Conservation (phyloP, 768 basidiomycete genomes). For the Termitomyces eurrhizus region DNA sequence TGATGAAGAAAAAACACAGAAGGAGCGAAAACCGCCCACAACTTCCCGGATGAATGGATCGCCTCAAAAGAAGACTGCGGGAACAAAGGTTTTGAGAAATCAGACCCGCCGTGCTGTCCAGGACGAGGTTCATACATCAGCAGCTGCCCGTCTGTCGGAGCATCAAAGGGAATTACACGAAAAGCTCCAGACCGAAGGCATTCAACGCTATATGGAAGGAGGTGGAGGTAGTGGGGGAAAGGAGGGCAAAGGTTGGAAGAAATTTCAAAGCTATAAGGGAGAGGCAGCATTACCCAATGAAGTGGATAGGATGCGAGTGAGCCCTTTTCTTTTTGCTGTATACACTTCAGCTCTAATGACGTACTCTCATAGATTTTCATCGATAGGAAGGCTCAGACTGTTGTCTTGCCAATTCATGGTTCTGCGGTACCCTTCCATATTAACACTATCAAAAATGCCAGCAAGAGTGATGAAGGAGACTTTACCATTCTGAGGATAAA, state of each 20-base stretch:
- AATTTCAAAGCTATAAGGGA: conserved; percentile 95
- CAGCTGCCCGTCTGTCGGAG: conserved; percentile 73
- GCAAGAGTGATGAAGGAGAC: conserved; percentile 96
- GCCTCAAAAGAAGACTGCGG: conserved; percentile 68
- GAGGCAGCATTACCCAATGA: conserved; percentile 88
- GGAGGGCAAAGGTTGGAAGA: conserved; percentile 91
- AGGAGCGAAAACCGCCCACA: conserved; percentile 49
- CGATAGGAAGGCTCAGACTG: conserved; percentile 86
- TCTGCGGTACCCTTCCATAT: conserved; percentile 98
- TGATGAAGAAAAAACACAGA: conserved; percentile 55
- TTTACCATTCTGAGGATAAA: conserved; percentile 94
- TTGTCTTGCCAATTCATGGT: conserved; percentile 90
- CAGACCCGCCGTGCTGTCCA: conserved; percentile 87
- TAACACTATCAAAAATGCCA: conserved; percentile 96
- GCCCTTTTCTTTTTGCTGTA: conserved; percentile 20
- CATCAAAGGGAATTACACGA: conserved; percentile 85
- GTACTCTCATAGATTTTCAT: conserved; percentile 68
- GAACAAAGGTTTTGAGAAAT: conserved; percentile 83
- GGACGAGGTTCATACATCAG: conserved; percentile 78
- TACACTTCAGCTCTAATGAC: conserved; percentile 1
- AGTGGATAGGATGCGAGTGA: conserved; percentile 73
- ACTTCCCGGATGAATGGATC: conserved; percentile 60
- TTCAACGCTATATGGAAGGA: conserved; percentile 81
- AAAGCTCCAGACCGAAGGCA: conserved; percentile 71
- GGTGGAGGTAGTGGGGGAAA: conserved; percentile 72